Base-by-base conservation (phyloP, 805 yeast genomes). In the Blastobotrys muscicola region DNA sequence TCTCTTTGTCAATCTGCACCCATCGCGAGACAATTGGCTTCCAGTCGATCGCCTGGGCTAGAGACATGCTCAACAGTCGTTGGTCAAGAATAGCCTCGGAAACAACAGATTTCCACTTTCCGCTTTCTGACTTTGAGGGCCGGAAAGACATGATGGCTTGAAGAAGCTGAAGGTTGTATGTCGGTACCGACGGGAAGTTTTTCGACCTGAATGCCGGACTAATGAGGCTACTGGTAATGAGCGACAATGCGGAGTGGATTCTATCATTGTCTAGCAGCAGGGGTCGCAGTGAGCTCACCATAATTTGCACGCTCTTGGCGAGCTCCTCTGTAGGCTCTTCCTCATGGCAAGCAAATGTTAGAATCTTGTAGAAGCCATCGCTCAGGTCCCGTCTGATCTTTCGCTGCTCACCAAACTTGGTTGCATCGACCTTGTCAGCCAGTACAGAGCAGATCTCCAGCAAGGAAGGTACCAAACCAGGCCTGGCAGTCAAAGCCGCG, bases 51-150 rank as follows among this genome's bases (percentile, higher is more conserved):
- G 62, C 48, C 39, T 61, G 60, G 38, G 49, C 41, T 10, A 26
- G 12, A 4, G 52, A 55, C 30, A 67, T 54, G 2, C 54, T 55
- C 54, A 86, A 79, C 51, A 85, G 78, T 14, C 65, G 64, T 8
- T 69, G 46, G 56, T 84, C 95, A 56, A 72, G 69, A 44, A 85
- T 70, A 0, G 76, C 60, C 39, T 90, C 97, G 35, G 65, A 67
- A 1, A 87, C 71, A 15, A 78, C 47, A 2, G 70, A 57, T 53
- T 74, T 82, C 94, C 96, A 84, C 2, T 62, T 54, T 53, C 65
- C 71, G 51, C 36, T 50, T 47, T 3, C 66, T 55, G 10, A 52
- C 61, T 45, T 47, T 59, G 35, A 57, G 26, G 26, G 26, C 26
- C 26, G 26, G 26, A 20, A 20, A 6, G 26, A 20, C 26, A 20